A percentile compares a stretch with the other conserved stretches of the same genome.
Conservation (phyloP, 345 rosid genomes). For the Syzygium aromaticum region DNA sequence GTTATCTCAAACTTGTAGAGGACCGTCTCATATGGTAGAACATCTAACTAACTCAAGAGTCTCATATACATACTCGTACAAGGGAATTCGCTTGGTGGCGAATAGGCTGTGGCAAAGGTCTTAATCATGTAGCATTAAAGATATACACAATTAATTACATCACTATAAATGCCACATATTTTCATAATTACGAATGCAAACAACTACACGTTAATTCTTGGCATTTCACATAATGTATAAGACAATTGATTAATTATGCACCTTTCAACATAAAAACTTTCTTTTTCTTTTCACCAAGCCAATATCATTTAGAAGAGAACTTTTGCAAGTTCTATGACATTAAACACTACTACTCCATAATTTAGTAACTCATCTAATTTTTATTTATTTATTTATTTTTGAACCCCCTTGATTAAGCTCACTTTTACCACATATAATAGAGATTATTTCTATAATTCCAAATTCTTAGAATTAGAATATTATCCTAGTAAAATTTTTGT, state of each 20-base stretch:
- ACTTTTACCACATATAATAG: background rate
- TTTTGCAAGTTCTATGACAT: background rate
- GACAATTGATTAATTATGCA: no score
- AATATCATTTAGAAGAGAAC: background rate
- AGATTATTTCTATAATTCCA: background rate
- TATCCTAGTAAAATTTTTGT: no score
- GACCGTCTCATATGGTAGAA: no score
- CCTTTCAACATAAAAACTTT: background rate
- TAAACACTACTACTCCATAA: background rate
- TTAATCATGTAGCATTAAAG: background rate
- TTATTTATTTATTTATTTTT: no score
- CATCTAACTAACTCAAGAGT: background rate
- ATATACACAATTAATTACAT: background rate
- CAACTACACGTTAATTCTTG: background rate
- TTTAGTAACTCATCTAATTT: background rate
- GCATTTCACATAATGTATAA: background rate
- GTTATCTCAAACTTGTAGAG: background rate
- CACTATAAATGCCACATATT: background rate
- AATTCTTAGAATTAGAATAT: background rate
- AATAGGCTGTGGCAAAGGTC: no score
- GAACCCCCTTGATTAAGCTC: background rate
- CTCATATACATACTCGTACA: background rate
- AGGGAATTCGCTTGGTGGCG: accelerated
- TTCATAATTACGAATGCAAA: background rate
- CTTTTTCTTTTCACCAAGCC: background rate